These are phyloP conservation scores for Phytophthora capsici DNA, from an alignment of 352 stramenopile genomes.

Conservation along the genomic window DNA sequence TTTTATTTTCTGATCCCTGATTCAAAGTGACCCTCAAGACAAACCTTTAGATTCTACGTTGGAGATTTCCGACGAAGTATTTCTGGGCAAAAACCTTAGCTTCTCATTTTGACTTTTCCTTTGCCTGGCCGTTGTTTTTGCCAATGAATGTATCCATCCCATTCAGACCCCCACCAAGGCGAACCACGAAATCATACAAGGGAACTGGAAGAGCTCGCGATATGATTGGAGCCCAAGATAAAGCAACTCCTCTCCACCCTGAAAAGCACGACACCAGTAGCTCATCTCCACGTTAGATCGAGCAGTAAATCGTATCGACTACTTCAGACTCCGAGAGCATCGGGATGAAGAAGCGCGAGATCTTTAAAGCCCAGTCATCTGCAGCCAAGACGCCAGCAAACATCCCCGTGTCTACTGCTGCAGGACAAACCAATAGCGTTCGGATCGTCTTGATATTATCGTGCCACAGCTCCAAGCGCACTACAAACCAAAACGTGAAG, in stretches of 20 bases:
- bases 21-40: too few species aligned
- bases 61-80: too few species aligned
- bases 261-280: slow-evolving; percentile 72
- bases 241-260: slow-evolving; percentile 54
- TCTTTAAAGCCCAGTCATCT: slow-evolving; percentile 42
- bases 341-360: slow-evolving; percentile 53
- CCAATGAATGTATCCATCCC: slow-evolving; percentile 85
- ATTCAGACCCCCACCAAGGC: slow-evolving; percentile 61
- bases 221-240: slow-evolving; percentile 59
- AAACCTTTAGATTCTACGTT: too few species aligned
- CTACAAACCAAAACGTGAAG: slow-evolving; percentile 36
- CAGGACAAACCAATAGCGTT: slow-evolving; percentile 80
- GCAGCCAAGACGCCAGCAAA: slow-evolving; percentile 64
- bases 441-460: slow-evolving; percentile 61
- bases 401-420: slow-evolving; percentile 79
- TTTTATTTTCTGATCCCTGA: too few species aligned
- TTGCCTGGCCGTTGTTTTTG: slow-evolving; percentile 50
- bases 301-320: slow-evolving; percentile 52
- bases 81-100: too few species aligned
- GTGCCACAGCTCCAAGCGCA: slow-evolving; percentile 77
- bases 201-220: slow-evolving; percentile 63
- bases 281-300: slow-evolving; percentile 63
- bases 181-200: slow-evolving; percentile 61
- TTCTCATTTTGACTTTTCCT: slow-evolving; percentile 10
- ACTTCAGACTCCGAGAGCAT: slow-evolving; percentile 58